Conservation (phyloP, 305 asterid species). For the Fraxinus floribunda region DNA sequence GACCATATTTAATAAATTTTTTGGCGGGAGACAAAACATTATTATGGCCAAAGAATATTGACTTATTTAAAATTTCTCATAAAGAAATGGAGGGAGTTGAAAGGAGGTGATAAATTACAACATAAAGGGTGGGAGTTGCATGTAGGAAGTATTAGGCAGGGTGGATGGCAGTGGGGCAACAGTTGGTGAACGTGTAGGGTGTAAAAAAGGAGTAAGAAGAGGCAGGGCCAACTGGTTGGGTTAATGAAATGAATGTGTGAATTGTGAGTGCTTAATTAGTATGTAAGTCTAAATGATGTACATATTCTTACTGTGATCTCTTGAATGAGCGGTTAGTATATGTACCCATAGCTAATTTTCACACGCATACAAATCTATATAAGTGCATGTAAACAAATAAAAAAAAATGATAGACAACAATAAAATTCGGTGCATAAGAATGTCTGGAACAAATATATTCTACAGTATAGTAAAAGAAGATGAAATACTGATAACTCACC, state of each 20-base stretch:
- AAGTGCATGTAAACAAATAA: background rate
- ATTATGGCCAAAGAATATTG: background rate
- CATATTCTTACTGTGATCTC: background rate
- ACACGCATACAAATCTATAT: background rate
- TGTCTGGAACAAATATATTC: background rate
- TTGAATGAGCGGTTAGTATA: background rate
- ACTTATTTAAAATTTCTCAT: background rate
- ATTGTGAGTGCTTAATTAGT: slow-evolving; percentile 3
- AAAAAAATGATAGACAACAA: background rate
- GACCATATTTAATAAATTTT: background rate
- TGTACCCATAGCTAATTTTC: background rate
- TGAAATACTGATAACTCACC: slow-evolving; percentile 39
- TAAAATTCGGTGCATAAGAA: slow-evolving; percentile 15
- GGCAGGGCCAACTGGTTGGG: background rate
- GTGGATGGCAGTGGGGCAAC: background rate
- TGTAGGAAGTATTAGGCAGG: background rate
- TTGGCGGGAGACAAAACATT: background rate
- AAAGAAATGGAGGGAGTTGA: background rate
- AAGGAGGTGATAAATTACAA: background rate
- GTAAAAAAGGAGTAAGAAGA: background rate
- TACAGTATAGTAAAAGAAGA: slow-evolving; percentile 15
- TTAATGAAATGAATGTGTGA: background rate
- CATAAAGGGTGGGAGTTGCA: background rate
- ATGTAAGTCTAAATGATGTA: background rate
- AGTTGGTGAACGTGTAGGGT: background rate